Conservation (phyloP, 768 basidiomycete genomes). For the Trametes cingulata region DNA sequence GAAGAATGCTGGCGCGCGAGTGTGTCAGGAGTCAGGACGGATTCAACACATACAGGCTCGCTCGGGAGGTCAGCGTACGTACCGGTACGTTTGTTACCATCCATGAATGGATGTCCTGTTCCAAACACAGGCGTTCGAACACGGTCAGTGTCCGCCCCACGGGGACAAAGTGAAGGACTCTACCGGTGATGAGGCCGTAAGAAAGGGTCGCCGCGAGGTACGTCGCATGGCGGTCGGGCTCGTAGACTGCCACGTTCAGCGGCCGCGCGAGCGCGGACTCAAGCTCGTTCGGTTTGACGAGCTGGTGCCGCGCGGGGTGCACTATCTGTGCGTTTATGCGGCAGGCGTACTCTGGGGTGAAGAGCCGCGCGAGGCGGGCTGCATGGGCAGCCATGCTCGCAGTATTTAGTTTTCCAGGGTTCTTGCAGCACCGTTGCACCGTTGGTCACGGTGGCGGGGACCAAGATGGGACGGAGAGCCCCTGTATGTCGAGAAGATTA, state of each 20-base stretch:
- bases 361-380: slow-evolving; percentile 33
- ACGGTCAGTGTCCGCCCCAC: too few relatives aligned
- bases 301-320: slow-evolving; percentile 28
- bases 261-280: slow-evolving; percentile 34
- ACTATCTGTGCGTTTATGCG: slow-evolving; percentile 38
- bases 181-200: slow-evolving; percentile 35
- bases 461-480: too few relatives aligned
- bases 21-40: too few relatives aligned
- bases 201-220: slow-evolving; percentile 37
- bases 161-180: neutral
- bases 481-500: too few relatives aligned
- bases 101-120: slow-evolving; percentile 34
- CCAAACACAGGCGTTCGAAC: neutral
- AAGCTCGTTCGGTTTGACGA: slow-evolving; percentile 40
- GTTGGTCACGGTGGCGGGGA: too few relatives aligned
- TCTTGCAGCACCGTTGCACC: too few relatives aligned
- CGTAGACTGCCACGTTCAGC: slow-evolving; percentile 32
- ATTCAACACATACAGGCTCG: neutral
- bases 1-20: slow-evolving; percentile 31
- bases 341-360: slow-evolving; percentile 31
- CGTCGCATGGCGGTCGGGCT: slow-evolving; percentile 31
- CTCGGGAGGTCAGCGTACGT: neutral
- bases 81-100: slow-evolving; percentile 35
- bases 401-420: neutral
- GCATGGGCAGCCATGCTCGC: slow-evolving; percentile 22